Evolutionary conservation across 1,284 basidiomycete species (phyloP).

Genomic region (Rhizopogon hawkerae): DNA sequence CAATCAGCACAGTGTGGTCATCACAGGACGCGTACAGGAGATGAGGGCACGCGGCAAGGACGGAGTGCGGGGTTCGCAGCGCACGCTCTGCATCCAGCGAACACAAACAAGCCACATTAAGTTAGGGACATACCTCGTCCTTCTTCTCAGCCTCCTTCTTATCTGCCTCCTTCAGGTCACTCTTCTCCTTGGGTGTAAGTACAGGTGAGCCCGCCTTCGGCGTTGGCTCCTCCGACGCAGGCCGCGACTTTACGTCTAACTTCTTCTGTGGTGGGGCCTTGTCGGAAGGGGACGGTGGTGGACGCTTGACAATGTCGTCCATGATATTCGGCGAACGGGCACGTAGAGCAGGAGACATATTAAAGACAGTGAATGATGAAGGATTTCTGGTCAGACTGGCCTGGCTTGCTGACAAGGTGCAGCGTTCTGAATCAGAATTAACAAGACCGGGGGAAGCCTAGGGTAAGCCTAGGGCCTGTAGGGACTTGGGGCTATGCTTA

Average conservation of each 20-base stretch:
- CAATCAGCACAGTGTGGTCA: slow-evolving; percentile 9
- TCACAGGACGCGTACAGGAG: background rate
- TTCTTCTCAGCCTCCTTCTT: slow-evolving; percentile 4
- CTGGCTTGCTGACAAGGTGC: background rate
- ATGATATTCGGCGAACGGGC: slow-evolving; percentile 23
- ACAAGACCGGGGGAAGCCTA: background rate
- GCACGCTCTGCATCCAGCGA: background rate
- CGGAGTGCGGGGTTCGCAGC: background rate
- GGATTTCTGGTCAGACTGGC: background rate
- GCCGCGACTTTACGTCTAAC: slow-evolving; percentile 23
- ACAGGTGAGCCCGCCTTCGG: slow-evolving; percentile 8
- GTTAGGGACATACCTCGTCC: slow-evolving; percentile 18
- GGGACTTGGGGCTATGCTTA: slow-evolving; percentile 3
- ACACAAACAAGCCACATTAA: background rate
- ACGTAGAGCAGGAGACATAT: slow-evolving; percentile 16
- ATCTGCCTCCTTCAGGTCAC: background rate
- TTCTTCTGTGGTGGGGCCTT: slow-evolving; percentile 27
- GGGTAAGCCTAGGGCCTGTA: slow-evolving; percentile 2
- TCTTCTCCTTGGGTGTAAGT: slow-evolving; percentile 2
- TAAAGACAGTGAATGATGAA: background rate
- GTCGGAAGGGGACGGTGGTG: slow-evolving; percentile 26
- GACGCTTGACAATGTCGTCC: slow-evolving; percentile 23
- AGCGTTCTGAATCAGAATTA: slow-evolving; percentile 2
- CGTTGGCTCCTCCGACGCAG: slow-evolving; percentile 24
- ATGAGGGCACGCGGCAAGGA: background rate